These are phyloP conservation scores for Danielia oregonensis DNA, from an alignment of 805 yeast species.

Conservation along the genomic window DNA sequence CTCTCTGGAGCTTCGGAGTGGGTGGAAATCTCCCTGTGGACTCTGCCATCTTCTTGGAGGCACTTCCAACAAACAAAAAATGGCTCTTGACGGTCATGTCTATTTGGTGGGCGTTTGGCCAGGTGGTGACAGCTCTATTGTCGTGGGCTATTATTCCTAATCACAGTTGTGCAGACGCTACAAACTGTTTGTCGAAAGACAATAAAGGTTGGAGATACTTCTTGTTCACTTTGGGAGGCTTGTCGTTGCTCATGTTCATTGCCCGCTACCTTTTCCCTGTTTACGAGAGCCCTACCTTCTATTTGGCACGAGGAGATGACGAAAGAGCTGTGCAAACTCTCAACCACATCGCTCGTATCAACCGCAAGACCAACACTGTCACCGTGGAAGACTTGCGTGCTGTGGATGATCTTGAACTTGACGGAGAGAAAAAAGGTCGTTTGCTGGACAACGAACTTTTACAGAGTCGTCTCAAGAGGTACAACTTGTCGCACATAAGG, in stretches of 20 bases:
- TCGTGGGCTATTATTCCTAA: slow-evolving; percentile 16
- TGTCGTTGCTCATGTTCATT: slow-evolving; percentile 38
- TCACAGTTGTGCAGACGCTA: slow-evolving; percentile 8
- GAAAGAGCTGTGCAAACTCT: slow-evolving; percentile 44
- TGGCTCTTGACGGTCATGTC: slow-evolving; percentile 28
- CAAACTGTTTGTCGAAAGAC: slow-evolving; percentile 36
- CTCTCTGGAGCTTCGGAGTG: slow-evolving; percentile 26
- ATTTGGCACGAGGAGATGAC: slow-evolving; percentile 50
- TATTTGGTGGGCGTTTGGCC: slow-evolving; percentile 27
- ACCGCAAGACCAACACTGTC: slow-evolving; percentile 37
- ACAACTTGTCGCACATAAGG: slow-evolving; percentile 35
- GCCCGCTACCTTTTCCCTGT: slow-evolving; percentile 36
- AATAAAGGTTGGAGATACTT: slow-evolving; percentile 65
- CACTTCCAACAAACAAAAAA: slow-evolving; percentile 20
- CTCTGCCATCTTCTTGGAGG: slow-evolving; percentile 23
- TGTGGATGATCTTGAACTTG: slow-evolving; percentile 35
- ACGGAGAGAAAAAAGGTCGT: slow-evolving; percentile 9
- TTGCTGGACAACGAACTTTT: slow-evolving; percentile 6
- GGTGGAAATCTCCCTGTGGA: slow-evolving; percentile 26
- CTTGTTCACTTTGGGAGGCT: slow-evolving; percentile 44
- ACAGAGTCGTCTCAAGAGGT: slow-evolving; percentile 14
- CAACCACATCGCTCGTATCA: slow-evolving; percentile 43
- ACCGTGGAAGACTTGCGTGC: slow-evolving; percentile 44
- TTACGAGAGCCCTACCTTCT: slow-evolving; percentile 55
- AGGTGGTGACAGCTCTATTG: slow-evolving; percentile 15